Percentiles rank a stretch among this genome's conserved stretches.
Conservation (phyloP, 805 yeast genomes). For the Ogataea glucozyma region DNA sequence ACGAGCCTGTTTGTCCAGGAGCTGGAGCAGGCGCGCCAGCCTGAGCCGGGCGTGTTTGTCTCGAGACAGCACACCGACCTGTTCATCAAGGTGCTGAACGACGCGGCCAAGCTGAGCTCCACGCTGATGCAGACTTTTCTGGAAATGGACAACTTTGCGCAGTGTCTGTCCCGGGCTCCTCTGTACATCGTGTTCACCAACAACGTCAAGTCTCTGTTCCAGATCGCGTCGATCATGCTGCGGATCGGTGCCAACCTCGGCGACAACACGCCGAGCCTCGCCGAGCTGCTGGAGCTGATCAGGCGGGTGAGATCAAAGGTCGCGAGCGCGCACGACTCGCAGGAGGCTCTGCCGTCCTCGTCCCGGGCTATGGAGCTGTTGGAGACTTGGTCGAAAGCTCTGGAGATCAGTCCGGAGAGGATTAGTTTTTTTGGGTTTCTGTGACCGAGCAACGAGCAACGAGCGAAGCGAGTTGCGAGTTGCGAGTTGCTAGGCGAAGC, state of each 20-base stretch:
- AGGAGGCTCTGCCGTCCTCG: conserved; percentile 16
- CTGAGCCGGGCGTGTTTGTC: conserved; percentile 16
- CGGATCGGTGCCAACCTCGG: conserved; percentile 21
- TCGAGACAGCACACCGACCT: conserved; percentile 22
- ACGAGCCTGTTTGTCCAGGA: conserved; percentile 25
- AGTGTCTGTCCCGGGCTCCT: conserved; percentile 22
- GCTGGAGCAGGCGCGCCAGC: conserved; percentile 8
- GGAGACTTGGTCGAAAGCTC: conserved; percentile 22
- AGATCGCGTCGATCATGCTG: conserved; percentile 26
- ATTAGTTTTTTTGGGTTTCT: conserved; percentile 26
- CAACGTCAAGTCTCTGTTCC: conserved; percentile 31
- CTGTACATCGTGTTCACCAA: conserved; percentile 29
- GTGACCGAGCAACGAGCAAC: conserved; percentile 1
- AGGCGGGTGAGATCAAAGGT: conserved; percentile 8
- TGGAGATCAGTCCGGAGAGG: conserved; percentile 22
- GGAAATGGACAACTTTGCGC: conserved; percentile 18
- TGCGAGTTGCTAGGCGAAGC: conserved; percentile 11
- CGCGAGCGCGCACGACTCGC: conserved; percentile 5
- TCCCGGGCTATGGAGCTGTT: conserved; percentile 17
- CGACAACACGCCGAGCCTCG: conserved; percentile 8
- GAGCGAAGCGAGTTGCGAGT: conserved; percentile 1
- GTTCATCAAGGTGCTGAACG: conserved; percentile 23
- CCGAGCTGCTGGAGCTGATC: conserved; percentile 6
- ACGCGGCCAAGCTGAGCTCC: conserved; percentile 24
- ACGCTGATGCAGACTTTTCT: conserved; percentile 22